phyloP scores from a whole-genome alignment of 225 moss, liverwort and hornwort genomes.

The Straminergon stramineum region DNA sequence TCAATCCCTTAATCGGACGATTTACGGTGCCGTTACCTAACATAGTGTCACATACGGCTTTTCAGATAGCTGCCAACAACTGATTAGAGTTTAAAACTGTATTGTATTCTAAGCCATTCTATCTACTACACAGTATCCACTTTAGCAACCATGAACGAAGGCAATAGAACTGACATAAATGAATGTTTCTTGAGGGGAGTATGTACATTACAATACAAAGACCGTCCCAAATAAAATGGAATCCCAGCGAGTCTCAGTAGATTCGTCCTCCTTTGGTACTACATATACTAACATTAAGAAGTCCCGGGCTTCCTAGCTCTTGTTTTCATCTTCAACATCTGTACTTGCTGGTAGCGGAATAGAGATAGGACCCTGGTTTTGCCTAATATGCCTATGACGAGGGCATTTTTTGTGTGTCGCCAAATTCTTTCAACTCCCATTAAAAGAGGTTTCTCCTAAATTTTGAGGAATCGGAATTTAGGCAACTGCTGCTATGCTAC shows the following conservation, averaged over 20 bases:
- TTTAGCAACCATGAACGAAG: not conserved
- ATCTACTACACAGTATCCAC: not conserved
- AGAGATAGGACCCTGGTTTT: not conserved
- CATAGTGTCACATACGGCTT: not conserved
- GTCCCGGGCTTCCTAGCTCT: not conserved
- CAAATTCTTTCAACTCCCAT: not conserved
- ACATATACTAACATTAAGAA: not conserved
- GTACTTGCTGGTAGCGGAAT: not conserved
- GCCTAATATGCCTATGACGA: not conserved
- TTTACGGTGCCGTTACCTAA: no score
- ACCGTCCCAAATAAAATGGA: not conserved
- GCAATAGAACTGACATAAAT: not conserved
- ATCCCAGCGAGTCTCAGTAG: not conserved
- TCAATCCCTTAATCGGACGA: not conserved
- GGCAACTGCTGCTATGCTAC: slow-evolving; percentile 37
- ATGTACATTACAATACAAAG: not conserved
- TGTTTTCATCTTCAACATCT: not conserved
- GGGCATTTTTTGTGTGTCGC: not conserved
- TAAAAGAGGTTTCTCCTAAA: not conserved
- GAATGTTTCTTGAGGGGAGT: not conserved
- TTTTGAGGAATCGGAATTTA: not conserved
- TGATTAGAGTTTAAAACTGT: not conserved
- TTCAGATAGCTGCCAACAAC: not conserved
- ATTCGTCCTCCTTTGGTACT: not conserved
- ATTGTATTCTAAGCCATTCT: not conserved